phyloP scores from a whole-genome alignment of 305 asterid genomes.

The Andrographis paniculata region DNA sequence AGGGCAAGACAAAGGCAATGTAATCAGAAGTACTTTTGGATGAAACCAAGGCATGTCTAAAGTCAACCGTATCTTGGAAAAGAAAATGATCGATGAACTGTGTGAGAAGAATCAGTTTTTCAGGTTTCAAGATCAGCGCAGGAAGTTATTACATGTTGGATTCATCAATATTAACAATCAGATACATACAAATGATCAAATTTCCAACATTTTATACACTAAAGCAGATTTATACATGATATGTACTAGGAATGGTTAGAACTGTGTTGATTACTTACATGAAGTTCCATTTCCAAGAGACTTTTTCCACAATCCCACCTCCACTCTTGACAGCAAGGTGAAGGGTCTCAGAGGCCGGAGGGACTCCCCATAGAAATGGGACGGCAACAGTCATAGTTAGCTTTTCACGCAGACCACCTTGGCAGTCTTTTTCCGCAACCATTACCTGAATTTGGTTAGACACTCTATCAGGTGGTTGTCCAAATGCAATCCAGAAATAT shows the following conservation, averaged over 20 bases:
- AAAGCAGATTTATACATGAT: slow-evolving; percentile 27
- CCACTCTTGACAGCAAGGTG: slow-evolving; percentile 78
- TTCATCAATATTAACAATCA: slow-evolving; percentile 24
- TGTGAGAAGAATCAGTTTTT: too few species aligned
- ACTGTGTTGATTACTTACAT: slow-evolving; percentile 32
- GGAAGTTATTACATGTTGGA: too few species aligned
- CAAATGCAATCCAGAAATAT: too few species aligned
- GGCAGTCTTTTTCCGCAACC: slow-evolving; percentile 63
- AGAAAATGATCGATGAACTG: too few species aligned
- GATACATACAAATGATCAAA: slow-evolving; percentile 1
- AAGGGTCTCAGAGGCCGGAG: slow-evolving; percentile 90
- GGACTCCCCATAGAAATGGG: slow-evolving; percentile 95
- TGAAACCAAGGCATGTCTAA: too few species aligned
- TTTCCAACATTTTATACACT: slow-evolving; percentile 20
- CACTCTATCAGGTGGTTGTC: background rate
- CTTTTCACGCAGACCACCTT: slow-evolving; percentile 75
- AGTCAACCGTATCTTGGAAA: too few species aligned
- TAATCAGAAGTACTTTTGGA: too few species aligned
- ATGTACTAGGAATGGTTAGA: slow-evolving; percentile 35
- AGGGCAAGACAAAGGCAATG: too few species aligned
- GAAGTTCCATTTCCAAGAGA: slow-evolving; percentile 93
- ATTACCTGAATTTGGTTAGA: slow-evolving; percentile 44
- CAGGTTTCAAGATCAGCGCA: too few species aligned
- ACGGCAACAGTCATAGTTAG: slow-evolving; percentile 88
- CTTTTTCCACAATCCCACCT: slow-evolving; percentile 93